Base-by-base conservation (phyloP, 2,329 filamentous ascomycete genomes). In the Fusarium aywerte region DNA sequence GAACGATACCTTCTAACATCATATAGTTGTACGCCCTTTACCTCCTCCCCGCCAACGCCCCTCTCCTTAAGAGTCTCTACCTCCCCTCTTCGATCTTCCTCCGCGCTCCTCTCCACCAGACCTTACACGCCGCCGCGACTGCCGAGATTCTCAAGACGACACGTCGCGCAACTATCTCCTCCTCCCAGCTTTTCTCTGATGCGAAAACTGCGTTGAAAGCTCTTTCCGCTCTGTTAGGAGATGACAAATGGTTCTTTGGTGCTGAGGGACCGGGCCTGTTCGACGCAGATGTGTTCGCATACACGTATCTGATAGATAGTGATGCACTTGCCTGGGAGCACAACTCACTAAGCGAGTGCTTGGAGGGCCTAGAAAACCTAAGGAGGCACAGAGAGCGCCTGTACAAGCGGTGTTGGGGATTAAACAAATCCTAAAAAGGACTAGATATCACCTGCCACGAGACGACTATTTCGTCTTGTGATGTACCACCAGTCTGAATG, bases 271-370 rank as follows among this genome's bases (percentile, higher is more conserved):
- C 95, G 0, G 88, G 89, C 0, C 75, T 95, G 23, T 95, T 98
- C 71, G 96, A 99, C 79, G 94, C 95, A 8, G 89, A 88, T 53
- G 87, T 98, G 3, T 98, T 97, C 79, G 89, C 93, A 5, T 99
- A 97, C 78, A 94, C 92, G 0, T 88, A 96, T 77, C 81, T 97
- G 49, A 82, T 98, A 51, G 79, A 97, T 50, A 88, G 91, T 61
- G 84, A 88, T 73, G 62, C 63, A 9, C 66, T 93, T 67, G 81
- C 79, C 2, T 94, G 92, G 91, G 81, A 80, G 59, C 87, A 92
- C 57, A 84, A 84, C 62, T 81, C 83, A 52, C 79, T 97, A 50
- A 81, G 77, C 15, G 82, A 85, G 55, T 79, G 86, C 49, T 74
- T 97, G 58, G 78, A 76, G 50, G 80, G 80, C 58, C 85, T 88